Conservation (phyloP, 352 stramenopile species). For the Globisporangium splendens region DNA sequence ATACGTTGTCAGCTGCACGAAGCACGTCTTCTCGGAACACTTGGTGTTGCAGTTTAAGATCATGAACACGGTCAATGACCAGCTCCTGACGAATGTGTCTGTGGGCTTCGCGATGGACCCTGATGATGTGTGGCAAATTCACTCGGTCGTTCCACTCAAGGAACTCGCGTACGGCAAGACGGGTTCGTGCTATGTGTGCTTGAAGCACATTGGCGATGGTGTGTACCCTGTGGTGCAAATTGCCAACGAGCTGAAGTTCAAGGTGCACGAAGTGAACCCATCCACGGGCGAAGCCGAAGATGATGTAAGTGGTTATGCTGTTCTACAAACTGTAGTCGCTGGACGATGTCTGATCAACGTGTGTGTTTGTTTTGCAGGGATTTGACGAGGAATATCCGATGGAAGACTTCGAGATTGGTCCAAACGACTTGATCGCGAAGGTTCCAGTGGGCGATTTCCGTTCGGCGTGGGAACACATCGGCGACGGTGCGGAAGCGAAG, state of each 20-base stretch:
- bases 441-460: constrained; percentile 95
- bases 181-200: constrained; percentile 91
- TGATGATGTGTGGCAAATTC: constrained; percentile 90
- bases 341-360: constrained; percentile 11
- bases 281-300: constrained; percentile 89
- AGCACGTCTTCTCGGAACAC: constrained; percentile 96
- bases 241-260: constrained; percentile 95
- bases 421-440: constrained; percentile 98
- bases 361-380: constrained; percentile 31
- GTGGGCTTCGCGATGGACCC: constrained; percentile 90
- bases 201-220: constrained; percentile 80
- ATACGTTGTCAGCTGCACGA: constrained; percentile 96
- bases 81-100: constrained; percentile 94
- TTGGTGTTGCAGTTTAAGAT: constrained; percentile 98
- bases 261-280: constrained; percentile 93
- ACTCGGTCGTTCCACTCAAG: constrained; percentile 85
- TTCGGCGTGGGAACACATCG: constrained; percentile 94
- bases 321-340: constrained; percentile 8
- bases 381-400: constrained; percentile 99
- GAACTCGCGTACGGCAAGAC: constrained; percentile 93
- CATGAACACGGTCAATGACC: constrained; percentile 98
- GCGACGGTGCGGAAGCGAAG: constrained; percentile 93
- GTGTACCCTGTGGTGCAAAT: constrained; percentile 88
- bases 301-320: constrained; percentile 31
- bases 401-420: constrained; percentile 95